A percentile compares a stretch with the other conserved stretches of the same genome.
Conservation (phyloP, 306 rosid species). For the Quercus cerris region DNA sequence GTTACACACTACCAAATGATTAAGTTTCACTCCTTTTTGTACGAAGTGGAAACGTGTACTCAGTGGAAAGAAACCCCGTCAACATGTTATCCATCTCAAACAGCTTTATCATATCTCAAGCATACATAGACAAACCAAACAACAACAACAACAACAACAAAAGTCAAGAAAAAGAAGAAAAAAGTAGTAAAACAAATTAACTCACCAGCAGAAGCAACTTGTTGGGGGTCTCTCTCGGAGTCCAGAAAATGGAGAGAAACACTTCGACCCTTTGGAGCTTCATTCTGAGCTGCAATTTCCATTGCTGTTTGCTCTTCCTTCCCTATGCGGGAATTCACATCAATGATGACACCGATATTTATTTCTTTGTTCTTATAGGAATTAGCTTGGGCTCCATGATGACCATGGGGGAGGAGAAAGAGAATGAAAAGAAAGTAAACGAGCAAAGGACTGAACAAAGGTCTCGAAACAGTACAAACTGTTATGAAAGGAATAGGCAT, state of each 20-base stretch:
- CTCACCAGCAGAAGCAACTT: no score
- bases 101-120: no score
- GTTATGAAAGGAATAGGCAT: constrained; percentile 6
- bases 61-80: no score
- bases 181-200: no score
- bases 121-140: no score
- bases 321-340: constrained; percentile 27
- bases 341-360: constrained; percentile 35
- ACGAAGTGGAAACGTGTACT: no score
- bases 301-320: constrained; percentile 31
- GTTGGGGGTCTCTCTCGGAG: no score
- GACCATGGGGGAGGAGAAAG: neutral
- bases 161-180: no score
- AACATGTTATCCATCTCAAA: no score
- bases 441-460: constrained; percentile 8
- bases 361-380: neutral
- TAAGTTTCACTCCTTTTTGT: no score
- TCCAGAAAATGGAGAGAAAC: neutral
- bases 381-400: neutral
- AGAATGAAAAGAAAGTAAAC: neutral
- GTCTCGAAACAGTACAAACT: neutral
- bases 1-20: no score
- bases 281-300: constrained; percentile 35
- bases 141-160: no score
- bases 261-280: neutral